Evolutionary conservation across 2,329 filamentous ascomycete species (phyloP), one percentile per base, ranked within the genome.

Genomic region (Trichoderma harzianum): DNA sequence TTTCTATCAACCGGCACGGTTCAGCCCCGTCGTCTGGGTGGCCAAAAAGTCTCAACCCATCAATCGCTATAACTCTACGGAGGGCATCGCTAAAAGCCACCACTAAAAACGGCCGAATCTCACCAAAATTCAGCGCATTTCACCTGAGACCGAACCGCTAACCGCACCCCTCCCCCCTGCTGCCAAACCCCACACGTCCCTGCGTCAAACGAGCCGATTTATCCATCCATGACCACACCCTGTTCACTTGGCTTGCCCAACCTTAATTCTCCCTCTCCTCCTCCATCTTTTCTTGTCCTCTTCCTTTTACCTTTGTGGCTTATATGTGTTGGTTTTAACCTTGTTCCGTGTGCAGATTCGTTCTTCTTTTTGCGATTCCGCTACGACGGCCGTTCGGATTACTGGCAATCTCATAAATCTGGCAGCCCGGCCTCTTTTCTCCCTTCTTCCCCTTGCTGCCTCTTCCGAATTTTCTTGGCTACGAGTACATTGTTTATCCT

Each of bases 191-290:
- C 67, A 72, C 71, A 68, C 62, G 71, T 72, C 71, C 71, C 71
- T 72, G 71, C 67, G 57, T 72, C 62, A 63, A 60, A 72, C 66
- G 51, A 67, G 71, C 71, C 71, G 71, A 72, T 71, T 72, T 71
- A 72, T 72, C 71, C 71, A 72, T 72, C 68, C 71, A 71, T 71
- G 71, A 71, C 71, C 68, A 67, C 71, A 72, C 68, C 71, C 58
- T 71, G 66, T 61, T 57, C 43, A 43, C 55, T 58, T 67, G 71
- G 57, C 69, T 72, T 39, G 69, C 69, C 71, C 69, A 72, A 72
- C 71, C 71, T 72, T 72, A 72, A 71, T 72, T 72, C 68, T 72
- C 67, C 69, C 69, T 69, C 71, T 67, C 16, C 60, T 72, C 64
- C 63, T 63, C 53, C 55, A 53, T 70, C 60, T 55, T 58, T 72